A percentile compares a stretch with the other conserved stretches of the same genome.
These are phyloP conservation scores for Trichophaea hybrida DNA, from an alignment of 2,329 filamentous ascomycete species.

Conservation along the genomic window DNA sequence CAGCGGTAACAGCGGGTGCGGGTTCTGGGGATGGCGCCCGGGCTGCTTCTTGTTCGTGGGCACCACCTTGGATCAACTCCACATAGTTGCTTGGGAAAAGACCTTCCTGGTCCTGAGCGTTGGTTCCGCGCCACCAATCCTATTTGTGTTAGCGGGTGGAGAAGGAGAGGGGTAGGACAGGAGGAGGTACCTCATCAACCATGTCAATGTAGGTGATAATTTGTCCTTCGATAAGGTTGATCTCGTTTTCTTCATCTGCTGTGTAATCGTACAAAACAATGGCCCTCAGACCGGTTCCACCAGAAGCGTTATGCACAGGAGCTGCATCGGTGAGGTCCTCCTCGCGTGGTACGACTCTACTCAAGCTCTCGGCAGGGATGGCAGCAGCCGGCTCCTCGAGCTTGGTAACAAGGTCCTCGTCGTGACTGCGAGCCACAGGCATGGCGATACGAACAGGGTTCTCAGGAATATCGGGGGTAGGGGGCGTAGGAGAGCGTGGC, in stretches of 20 bases:
- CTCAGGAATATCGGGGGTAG: conserved; percentile 31
- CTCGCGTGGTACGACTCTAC: conserved; percentile 46
- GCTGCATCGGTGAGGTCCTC: conserved; percentile 50
- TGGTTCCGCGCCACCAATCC: conserved; percentile 98
- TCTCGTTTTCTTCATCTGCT: conserved; percentile 92
- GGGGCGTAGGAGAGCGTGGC: conserved; percentile 34
- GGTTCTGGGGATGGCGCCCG: conserved; percentile 29
- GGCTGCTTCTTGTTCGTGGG: conserved; percentile 22
- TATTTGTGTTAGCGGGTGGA: conserved; percentile 4
- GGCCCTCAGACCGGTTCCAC: conserved; percentile 46
- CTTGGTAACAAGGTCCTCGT: conserved; percentile 30
- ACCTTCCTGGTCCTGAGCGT: conserved; percentile 66
- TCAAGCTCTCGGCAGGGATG: conserved; percentile 45
- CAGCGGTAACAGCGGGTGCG: conserved; percentile 30
- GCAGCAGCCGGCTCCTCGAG: conserved; percentile 40
- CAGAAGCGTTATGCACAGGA: conserved; percentile 42
- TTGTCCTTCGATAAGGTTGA: conserved; percentile 79
- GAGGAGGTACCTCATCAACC: conserved; percentile 54
- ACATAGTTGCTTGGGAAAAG: conserved; percentile 98
- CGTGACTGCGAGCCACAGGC: conserved; percentile 55
- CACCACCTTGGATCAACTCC: conserved; percentile 43
- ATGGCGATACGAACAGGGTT: conserved; percentile 79
- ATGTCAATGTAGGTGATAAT: conserved; percentile 84
- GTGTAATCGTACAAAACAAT: conserved; percentile 90
- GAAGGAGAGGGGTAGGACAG: conserved; percentile 11